Evolutionary conservation across 768 basidiomycete genomes (phyloP).

Genomic region (Trametes cubensis): DNA sequence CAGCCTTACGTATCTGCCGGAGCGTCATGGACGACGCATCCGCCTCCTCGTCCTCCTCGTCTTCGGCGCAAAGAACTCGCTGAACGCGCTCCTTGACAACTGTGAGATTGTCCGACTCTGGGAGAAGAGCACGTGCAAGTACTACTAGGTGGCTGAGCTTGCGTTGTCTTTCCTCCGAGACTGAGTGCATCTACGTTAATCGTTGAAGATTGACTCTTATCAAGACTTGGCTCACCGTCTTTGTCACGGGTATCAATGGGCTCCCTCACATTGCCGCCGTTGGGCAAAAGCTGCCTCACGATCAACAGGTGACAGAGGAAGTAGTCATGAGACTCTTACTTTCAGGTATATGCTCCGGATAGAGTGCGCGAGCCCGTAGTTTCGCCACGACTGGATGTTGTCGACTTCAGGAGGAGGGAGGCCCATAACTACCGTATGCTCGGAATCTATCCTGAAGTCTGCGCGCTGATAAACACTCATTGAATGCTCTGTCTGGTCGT

Average conservation of each 20-base stretch:
- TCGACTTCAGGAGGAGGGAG: constrained; percentile 44
- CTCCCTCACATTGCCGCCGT: constrained; percentile 36
- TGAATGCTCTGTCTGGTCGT: too few relatives aligned
- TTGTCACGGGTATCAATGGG: constrained; percentile 11
- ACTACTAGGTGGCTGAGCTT: constrained; percentile 46
- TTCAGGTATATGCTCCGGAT: constrained; percentile 41
- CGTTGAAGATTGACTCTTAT: neutral
- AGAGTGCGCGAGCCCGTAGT: constrained; percentile 47
- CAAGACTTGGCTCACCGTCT: neutral
- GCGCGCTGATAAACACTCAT: constrained; percentile 36
- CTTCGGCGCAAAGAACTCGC: constrained; percentile 33
- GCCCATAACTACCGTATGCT: constrained; percentile 46
- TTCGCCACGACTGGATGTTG: constrained; percentile 41
- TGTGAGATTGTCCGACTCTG: constrained; percentile 37
- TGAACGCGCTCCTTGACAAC: constrained; percentile 37
- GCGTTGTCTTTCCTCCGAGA: constrained; percentile 39
- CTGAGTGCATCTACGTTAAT: constrained; percentile 16
- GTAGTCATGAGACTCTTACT: constrained; percentile 28
- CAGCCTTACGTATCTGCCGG: constrained; percentile 42
- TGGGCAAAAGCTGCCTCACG: constrained; percentile 45
- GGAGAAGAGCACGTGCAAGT: constrained; percentile 44
- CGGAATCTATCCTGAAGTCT: constrained; percentile 44
- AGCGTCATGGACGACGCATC: constrained; percentile 32
- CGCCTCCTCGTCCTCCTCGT: constrained; percentile 36
- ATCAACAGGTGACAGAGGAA: neutral